Evolutionary conservation across 2,329 filamentous ascomycete species (phyloP).

Genomic region (Apiospora saccharicola): DNA sequence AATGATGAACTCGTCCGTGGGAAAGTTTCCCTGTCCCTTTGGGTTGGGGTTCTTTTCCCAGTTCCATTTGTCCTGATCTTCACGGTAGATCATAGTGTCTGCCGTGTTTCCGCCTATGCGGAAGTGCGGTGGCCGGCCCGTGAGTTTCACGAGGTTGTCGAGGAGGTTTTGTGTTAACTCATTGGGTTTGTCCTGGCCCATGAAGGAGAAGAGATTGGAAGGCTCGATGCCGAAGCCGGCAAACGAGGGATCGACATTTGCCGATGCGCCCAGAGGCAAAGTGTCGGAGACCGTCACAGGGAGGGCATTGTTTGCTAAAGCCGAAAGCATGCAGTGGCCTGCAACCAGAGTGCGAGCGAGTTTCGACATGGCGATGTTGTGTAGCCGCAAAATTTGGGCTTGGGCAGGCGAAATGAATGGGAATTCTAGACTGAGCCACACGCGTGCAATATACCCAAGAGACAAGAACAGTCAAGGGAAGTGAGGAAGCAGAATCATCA

Average conservation of each 20-base stretch:
- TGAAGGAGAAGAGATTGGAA: conserved; percentile 60
- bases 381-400: background rate
- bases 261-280: conserved; percentile 29
- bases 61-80: conserved; percentile 43
- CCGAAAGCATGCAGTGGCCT: conserved; percentile 9
- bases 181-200: conserved; percentile 51
- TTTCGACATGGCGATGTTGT: conserved; percentile 12
- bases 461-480: conserved; percentile 1
- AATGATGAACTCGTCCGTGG: conserved; percentile 53
- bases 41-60: conserved; percentile 48
- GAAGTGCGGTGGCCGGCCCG: conserved; percentile 55
- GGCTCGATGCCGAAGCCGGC: conserved; percentile 61
- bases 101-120: conserved; percentile 59
- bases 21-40: conserved; percentile 47
- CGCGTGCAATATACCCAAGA: conserved; percentile 15
- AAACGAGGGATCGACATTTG: conserved; percentile 49
- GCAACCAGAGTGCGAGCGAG: conserved; percentile 15
- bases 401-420: background rate
- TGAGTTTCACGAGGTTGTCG: conserved; percentile 55
- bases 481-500: background rate
- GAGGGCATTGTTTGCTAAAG: conserved; percentile 6
- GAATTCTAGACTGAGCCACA: background rate
- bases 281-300: conserved; percentile 27
- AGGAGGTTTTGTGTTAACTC: conserved; percentile 54
- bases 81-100: conserved; percentile 56